Base-by-base conservation (phyloP, 2,329 filamentous ascomycete genomes). In the Neurospora crassa region DNA sequence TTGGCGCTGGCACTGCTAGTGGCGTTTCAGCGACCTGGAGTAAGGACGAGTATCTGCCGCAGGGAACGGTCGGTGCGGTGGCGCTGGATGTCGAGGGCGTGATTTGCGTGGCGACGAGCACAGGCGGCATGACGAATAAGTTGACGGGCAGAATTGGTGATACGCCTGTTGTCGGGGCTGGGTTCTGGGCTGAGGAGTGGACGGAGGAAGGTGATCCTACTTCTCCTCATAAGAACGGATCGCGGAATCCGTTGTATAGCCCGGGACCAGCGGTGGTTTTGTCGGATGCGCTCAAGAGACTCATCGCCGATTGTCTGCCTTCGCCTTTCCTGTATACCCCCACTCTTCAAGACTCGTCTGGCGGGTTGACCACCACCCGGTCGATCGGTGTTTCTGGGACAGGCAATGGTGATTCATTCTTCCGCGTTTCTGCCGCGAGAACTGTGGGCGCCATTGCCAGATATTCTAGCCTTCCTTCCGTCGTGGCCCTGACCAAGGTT, bases 121-220 rank as follows among this genome's bases (percentile, higher is more conserved):
- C 88, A 0, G 94, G 94, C 5, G 94, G 94, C 0, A 79, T 97
- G 79, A 97, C 94, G 29, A 97, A 97, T 79, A 97, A 97, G 82
- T 82, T 95, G 70, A 92, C 92, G 0, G 94, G 93, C 0, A 85
- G 94, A 24, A 90, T 97, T 74, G 94, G 94, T 0, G 94, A 97
- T 78, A 97, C 94, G 12, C 93, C 94, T 0, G 91, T 91, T 0
- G 83, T 94, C 0, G 94, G 94, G 0, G 91, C 93, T 0, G 94
- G 94, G 0, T 97, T 94, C 80, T 97, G 93, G 93, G 93, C 94
- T 0, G 94, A 96, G 78, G 88, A 94, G 75, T 97, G 93, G 93
- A 80, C 81, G 8, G 87, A 90, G 71, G 80, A 83, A 1, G 80
- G 79, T 1, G 79, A 81, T 45, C 76, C 79, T 7, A 80, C 78